phyloP scores from a whole-genome alignment of 352 stramenopile genomes.

The Saprolegnia diclina region DNA sequence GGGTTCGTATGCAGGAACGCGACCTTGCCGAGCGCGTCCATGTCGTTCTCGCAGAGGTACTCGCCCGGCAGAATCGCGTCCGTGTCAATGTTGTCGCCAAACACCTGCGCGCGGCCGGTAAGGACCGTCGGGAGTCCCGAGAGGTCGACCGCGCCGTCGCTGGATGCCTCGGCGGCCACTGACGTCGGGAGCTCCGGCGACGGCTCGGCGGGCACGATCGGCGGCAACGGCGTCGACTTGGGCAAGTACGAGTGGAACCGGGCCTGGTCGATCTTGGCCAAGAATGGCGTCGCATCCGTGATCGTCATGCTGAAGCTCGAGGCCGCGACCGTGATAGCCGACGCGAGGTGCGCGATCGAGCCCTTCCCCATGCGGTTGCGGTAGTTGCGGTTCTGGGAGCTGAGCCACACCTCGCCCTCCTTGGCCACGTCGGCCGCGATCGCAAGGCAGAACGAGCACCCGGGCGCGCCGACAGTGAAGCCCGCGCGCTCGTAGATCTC shows the following conservation, averaged over 20 bases:
- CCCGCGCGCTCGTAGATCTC: conserved; percentile 74
- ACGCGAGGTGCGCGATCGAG: conserved; percentile 75
- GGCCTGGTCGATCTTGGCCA: conserved; percentile 62
- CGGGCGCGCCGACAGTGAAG: conserved; percentile 67
- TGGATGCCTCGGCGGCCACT: conserved; percentile 26
- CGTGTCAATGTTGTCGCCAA: conserved; percentile 87
- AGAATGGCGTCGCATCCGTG: conserved; percentile 65
- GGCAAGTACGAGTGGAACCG: conserved; percentile 62
- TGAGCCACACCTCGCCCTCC: conserved; percentile 81
- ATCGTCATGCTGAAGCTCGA: conserved; percentile 81
- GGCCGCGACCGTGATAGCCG: conserved; percentile 69
- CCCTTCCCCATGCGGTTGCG: conserved; percentile 81
- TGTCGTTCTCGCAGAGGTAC: conserved; percentile 79
- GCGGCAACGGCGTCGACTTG: conserved; percentile 35
- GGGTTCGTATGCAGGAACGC: conserved; percentile 82
- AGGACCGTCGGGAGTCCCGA: conserved; percentile 33
- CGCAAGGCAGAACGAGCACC: conserved; percentile 76
- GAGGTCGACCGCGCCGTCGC: conserved; percentile 31
- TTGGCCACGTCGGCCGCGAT: conserved; percentile 77
- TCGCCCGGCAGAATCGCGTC: conserved; percentile 81
- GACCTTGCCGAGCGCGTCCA: conserved; percentile 76
- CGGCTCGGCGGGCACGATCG: conserved; percentile 44
- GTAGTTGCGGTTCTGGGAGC: conserved; percentile 82
- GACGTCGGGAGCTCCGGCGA: conserved; percentile 44
- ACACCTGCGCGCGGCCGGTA: conserved; percentile 66